Percentiles rank a stretch among this genome's conserved stretches.
Conservation (phyloP, 225 moss, liverwort and hornwort species). For the Physcomitrellopsis africana region DNA sequence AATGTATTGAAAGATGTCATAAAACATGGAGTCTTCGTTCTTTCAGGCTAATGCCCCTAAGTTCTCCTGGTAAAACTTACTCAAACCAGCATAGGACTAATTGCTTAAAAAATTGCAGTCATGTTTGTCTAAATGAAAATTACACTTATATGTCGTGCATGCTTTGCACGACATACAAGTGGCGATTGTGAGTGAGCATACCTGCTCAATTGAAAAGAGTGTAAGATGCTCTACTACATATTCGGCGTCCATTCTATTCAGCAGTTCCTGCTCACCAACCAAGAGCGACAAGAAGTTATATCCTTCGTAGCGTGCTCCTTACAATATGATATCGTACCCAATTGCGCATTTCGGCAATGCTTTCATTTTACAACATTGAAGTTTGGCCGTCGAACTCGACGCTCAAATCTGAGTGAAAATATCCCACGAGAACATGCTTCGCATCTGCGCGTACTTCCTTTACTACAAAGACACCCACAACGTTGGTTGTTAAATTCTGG, state of each 20-base stretch:
- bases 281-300: not conserved
- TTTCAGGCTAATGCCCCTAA: not conserved
- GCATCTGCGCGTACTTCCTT: not conserved
- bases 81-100: not conserved
- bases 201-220: slow-evolving; percentile 66
- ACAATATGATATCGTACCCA: not conserved
- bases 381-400: no score
- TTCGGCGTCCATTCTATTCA: slow-evolving; percentile 73
- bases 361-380: not conserved
- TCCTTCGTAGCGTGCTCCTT: not conserved
- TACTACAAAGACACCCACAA: not conserved
- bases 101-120: not conserved
- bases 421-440: not conserved
- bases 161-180: not conserved
- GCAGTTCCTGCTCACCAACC: slow-evolving; percentile 55
- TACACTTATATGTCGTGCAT: no score
- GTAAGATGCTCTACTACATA: slow-evolving; percentile 64
- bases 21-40: not conserved
- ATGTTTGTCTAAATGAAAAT: not conserved
- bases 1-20: slow-evolving; percentile 8
- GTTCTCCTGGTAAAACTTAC: not conserved
- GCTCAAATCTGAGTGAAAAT: not conserved
- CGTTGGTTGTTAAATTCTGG: not conserved
- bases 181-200: not conserved
- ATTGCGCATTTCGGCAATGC: no score